These are phyloP conservation scores for Hirsutella rhossiliensis DNA, from an alignment of 2,329 filamentous ascomycete genomes.

Conservation along the genomic window DNA sequence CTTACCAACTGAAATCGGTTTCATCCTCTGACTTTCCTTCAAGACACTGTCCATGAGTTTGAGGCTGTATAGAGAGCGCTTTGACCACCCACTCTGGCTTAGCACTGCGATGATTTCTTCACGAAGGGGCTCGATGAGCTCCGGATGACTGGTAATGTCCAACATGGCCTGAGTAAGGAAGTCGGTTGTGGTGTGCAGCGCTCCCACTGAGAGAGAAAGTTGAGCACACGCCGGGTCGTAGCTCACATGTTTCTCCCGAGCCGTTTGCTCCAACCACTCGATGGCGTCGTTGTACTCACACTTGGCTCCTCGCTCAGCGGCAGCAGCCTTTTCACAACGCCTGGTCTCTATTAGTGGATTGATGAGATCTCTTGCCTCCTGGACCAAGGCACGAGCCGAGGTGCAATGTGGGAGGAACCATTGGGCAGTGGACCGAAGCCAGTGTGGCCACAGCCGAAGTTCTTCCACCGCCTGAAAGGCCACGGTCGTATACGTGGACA, in stretches of 20 bases:
- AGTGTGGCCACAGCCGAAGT: too few species aligned
- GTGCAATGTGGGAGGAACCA: too few species aligned
- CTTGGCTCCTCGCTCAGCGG: neutral
- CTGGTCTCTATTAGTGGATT: neutral
- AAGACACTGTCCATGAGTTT: neutral
- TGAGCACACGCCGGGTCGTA: neutral
- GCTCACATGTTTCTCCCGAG: neutral
- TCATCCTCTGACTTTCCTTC: neutral
- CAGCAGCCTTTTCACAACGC: neutral
- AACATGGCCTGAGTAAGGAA: neutral
- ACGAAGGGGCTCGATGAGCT: neutral
- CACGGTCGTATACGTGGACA: too few species aligned
- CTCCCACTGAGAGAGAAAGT: neutral
- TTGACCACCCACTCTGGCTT: neutral
- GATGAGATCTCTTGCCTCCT: too few species aligned
- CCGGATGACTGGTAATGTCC: neutral
- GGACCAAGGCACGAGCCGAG: too few species aligned
- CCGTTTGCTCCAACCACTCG: neutral
- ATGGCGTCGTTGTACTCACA: neutral
- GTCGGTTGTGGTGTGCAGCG: neutral
- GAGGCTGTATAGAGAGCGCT: neutral
- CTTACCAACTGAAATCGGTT: neutral
- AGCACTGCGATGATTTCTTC: neutral
- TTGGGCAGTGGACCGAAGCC: too few species aligned
- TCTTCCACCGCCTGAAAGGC: too few species aligned